phyloP scores from a whole-genome alignment of 1,139 yeast genomes.

The Saccharomyces uvarum region DNA sequence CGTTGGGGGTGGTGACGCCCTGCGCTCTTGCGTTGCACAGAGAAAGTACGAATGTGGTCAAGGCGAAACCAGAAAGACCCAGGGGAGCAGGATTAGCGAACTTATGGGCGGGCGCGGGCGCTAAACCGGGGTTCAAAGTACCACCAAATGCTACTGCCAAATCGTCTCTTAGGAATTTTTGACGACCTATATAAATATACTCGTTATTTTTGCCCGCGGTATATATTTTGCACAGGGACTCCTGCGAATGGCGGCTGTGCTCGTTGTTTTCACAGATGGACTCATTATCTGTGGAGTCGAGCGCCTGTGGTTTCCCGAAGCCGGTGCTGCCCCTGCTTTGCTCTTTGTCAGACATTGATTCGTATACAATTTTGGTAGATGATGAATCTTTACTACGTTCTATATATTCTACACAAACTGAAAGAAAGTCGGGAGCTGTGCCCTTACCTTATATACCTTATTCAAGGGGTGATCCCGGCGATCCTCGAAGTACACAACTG shows the following conservation, averaged over 20 bases:
- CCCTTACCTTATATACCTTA: not conserved
- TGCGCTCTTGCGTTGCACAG: conserved; percentile 45
- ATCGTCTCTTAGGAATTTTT: conserved; percentile 54
- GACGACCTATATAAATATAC: conserved; percentile 64
- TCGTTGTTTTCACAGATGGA: not conserved
- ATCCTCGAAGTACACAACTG: not conserved
- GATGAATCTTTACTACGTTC: not conserved
- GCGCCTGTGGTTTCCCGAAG: not conserved
- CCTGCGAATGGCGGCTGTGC: not conserved
- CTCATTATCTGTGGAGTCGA: not conserved
- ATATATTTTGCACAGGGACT: conserved; percentile 22
- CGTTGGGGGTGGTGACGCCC: conserved; percentile 43
- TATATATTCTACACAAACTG: not conserved
- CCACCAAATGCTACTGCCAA: conserved; percentile 54
- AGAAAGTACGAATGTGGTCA: conserved; percentile 59
- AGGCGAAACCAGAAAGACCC: conserved; percentile 59
- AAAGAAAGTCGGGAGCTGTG: not conserved
- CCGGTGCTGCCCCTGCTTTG: conserved; percentile 8
- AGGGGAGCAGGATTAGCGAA: conserved; percentile 64
- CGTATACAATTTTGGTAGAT: not conserved
- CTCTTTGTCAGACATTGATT: conserved; percentile 13
- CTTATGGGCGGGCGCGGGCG: conserved; percentile 38
- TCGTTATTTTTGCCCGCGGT: conserved; percentile 42
- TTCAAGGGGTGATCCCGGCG: not conserved
- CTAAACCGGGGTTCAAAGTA: conserved; percentile 50